Percentiles rank a stretch among this genome's conserved stretches.
phyloP scores from a whole-genome alignment of 495 filamentous ascomycete genomes.

The Aspergillus sparsus region DNA sequence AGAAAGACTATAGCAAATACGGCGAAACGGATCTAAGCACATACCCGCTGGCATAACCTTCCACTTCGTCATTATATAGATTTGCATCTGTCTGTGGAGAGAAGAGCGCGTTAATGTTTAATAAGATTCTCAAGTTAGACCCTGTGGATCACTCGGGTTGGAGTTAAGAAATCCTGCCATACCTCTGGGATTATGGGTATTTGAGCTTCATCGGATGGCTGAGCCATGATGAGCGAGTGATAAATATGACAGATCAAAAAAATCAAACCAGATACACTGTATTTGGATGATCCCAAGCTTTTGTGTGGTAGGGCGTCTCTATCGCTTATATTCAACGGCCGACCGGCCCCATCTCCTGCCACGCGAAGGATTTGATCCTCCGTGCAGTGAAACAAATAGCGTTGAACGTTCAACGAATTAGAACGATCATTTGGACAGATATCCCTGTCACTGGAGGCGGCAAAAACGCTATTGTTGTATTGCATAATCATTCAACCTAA shows the following conservation, averaged over 20 bases:
- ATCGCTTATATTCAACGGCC: conserved; percentile 16
- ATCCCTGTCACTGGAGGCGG: not conserved
- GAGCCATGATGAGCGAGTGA: conserved; percentile 3
- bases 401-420: not conserved
- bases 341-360: conserved; percentile 5
- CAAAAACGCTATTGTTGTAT: not conserved
- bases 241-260: conserved; percentile 11
- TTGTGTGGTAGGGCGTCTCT: not conserved
- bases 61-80: conserved; percentile 14
- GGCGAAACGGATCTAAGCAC: not conserved
- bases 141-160: not conserved
- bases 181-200: conserved; percentile 19
- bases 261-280: not conserved
- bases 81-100: conserved; percentile 10
- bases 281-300: not conserved
- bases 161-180: not conserved
- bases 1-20: not conserved
- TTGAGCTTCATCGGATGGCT: not conserved
- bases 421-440: not conserved
- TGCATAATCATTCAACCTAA: not conserved
- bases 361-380: conserved; percentile 10
- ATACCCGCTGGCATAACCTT: conserved; percentile 12
- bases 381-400: conserved; percentile 1
- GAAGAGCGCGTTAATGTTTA: not conserved
- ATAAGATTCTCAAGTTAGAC: not conserved